Conservation (phyloP, 2,329 filamentous ascomycete genomes). For the Cercospora brassicicola region DNA sequence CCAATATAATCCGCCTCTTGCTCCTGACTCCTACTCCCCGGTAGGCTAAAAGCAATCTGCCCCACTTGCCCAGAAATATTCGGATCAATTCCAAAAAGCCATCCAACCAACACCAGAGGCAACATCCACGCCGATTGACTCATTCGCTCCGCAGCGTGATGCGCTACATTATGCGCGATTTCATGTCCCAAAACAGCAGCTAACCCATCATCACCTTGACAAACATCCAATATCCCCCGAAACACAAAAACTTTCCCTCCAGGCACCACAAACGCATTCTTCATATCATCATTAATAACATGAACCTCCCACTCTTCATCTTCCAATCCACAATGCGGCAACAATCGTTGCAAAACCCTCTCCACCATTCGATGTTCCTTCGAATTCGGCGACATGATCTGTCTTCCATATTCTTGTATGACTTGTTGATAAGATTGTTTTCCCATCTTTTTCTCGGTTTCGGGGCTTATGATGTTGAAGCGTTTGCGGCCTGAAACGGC, state of each 20-base stretch:
- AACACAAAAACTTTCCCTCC: constrained; percentile 78
- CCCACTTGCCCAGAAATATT: constrained; percentile 48
- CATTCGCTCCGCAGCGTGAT: constrained; percentile 66
- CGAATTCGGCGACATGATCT: constrained; percentile 62
- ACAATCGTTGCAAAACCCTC: constrained; percentile 64
- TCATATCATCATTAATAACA: constrained; percentile 67
- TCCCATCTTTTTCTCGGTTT: constrained; percentile 56
- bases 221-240: constrained; percentile 69
- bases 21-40: constrained; percentile 70
- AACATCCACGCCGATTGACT: constrained; percentile 47
- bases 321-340: constrained; percentile 65
- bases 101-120: constrained; percentile 40
- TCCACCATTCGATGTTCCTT: constrained; percentile 58
- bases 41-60: constrained; percentile 64
- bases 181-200: constrained; percentile 77
- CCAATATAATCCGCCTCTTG: constrained; percentile 78
- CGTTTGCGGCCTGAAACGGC: constrained; percentile 69
- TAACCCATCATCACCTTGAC: constrained; percentile 65
- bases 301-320: constrained; percentile 66
- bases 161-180: constrained; percentile 73
- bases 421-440: constrained; percentile 58
- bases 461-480: constrained; percentile 68
- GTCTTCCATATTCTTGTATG: constrained; percentile 54
- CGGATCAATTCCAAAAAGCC: constrained; percentile 48
- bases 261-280: constrained; percentile 76